Conservation (phyloP, 2,329 filamentous ascomycete genomes). For the Botryotinia narcissicola region DNA sequence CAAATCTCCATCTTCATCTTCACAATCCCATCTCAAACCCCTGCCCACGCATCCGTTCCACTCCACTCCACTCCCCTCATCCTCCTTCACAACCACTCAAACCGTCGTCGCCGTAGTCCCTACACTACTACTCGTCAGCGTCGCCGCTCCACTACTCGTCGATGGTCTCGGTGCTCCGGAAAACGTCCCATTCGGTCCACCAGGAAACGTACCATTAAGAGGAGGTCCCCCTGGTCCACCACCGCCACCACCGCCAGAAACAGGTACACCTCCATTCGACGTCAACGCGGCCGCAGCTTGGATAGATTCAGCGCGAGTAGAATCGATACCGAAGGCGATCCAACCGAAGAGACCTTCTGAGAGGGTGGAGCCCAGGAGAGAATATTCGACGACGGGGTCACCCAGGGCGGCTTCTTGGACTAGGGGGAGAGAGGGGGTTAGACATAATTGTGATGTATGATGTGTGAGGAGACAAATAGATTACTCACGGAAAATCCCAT, state of each 20-base stretch:
- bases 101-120: neutral
- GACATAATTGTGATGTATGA: too few species aligned
- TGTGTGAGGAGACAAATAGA: too few species aligned
- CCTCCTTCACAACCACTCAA: neutral
- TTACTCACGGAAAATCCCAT: conserved; percentile 32
- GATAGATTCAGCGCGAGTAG: conserved; percentile 24
- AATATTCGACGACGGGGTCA: conserved; percentile 54
- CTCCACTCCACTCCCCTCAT: neutral
- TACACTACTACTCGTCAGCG: neutral
- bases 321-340: conserved; percentile 48
- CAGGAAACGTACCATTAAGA: conserved; percentile 15
- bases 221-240: neutral
- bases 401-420: conserved; percentile 12
- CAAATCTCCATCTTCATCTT: neutral
- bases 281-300: neutral
- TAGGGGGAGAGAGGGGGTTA: neutral
- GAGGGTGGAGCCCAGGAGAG: conserved; percentile 49
- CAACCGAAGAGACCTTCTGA: conserved; percentile 49
- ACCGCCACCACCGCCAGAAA: neutral
- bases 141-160: neutral
- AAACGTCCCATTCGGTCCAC: neutral
- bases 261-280: neutral
- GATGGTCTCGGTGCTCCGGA: neutral
- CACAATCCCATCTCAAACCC: neutral
- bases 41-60: neutral